Evolutionary conservation across 2,329 filamentous ascomycete species (phyloP).

Genomic region (Trichophyton benhamiae): DNA sequence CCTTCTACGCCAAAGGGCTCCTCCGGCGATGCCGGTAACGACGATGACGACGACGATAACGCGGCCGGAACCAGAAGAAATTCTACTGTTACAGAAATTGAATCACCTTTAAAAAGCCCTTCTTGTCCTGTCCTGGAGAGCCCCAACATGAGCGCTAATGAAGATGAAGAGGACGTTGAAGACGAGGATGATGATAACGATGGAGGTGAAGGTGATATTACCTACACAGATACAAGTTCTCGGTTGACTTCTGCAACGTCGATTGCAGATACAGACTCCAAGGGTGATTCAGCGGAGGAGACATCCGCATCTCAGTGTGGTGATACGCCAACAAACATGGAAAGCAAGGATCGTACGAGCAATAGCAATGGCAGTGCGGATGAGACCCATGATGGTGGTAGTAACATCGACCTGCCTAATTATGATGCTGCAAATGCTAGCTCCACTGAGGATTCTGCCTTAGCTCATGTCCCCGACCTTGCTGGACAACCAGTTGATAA

Average conservation of each 20-base stretch:
- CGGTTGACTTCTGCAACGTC: slow-evolving; percentile 1
- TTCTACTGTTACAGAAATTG: slow-evolving; percentile 7
- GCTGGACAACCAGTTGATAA: background rate
- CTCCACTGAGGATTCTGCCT: background rate
- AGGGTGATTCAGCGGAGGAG: background rate
- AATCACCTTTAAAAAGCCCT: slow-evolving; percentile 11
- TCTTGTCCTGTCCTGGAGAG: slow-evolving; percentile 7
- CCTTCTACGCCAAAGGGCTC: background rate
- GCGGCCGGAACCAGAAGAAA: slow-evolving; percentile 5
- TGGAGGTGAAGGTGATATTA: slow-evolving; percentile 4
- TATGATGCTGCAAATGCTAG: background rate
- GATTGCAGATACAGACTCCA: background rate
- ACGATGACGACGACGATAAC: background rate
- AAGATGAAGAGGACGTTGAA: slow-evolving; percentile 1
- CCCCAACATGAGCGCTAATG: background rate
- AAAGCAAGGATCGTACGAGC: background rate
- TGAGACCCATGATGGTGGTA: background rate
- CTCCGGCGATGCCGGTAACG: background rate
- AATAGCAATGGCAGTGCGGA: background rate
- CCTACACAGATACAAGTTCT: slow-evolving; percentile 7
- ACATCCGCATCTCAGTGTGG: too few relatives aligned
- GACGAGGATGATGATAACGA: background rate
- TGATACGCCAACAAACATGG: background rate
- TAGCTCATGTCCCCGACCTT: background rate
- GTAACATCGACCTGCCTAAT: background rate